Evolutionary conservation across 2,329 filamentous ascomycete genomes (phyloP), one percentile per base, ranked within the genome.

Genomic region (Metarhizium robertsii): DNA sequence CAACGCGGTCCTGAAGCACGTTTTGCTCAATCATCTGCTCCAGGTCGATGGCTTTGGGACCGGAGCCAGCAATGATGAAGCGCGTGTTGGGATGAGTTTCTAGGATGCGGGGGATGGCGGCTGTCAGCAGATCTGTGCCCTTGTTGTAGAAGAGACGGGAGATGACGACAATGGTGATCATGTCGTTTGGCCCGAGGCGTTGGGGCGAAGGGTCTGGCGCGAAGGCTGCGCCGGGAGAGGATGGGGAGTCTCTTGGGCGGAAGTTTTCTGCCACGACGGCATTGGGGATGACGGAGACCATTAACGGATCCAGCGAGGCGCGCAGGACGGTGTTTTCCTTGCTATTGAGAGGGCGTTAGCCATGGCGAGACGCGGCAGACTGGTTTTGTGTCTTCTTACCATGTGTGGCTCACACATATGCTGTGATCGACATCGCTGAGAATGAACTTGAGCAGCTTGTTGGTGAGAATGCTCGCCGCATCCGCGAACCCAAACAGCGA

Each of bases 111-210:
- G 94, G 94, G 54, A 99, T 95, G 4, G 91, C 90, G 11, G 92
- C 94, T 29, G 96, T 96, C n/a, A 99, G 81, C 0, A 99, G 82
- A 69, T 99, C 95, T 1, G 90, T 97, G 57, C 94, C 94, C 70
- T 99, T 99, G 73, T 99, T 99, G 73, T 97, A 97, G 72, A 97
- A 99, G 1, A 99, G 83, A 20, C 94, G 90, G 8, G 92, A 96
- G 59, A 99, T 95, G 20, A 99, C 92, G 2, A 99, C 90, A 57
- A 99, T 96, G 7, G 91, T 96, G 64, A 99, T 92, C 11, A 85
- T 87, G 64, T 96, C 92, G 60, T 90, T 80, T 0, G 91, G 89
- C 0, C 88, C 88, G 2, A 95, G 79, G 6, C 83, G 84, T 54
- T 85, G 85, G 3, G 84, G 83, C 0, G 84, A 79, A 6, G 75